Conservation (phyloP, 169 alveolate species). For the Perkinsus olseni region DNA sequence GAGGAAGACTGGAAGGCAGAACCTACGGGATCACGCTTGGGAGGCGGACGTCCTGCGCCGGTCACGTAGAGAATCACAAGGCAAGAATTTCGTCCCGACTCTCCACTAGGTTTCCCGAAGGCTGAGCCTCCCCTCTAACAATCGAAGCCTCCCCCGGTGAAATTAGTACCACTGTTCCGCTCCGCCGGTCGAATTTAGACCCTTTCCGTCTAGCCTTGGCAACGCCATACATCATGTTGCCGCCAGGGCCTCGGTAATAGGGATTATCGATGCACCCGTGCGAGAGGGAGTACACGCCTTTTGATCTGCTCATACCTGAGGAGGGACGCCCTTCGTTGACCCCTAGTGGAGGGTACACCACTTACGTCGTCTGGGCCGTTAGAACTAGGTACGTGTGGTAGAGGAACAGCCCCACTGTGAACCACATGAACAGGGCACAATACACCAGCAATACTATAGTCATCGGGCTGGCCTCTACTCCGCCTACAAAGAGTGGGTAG, state of each 20-base stretch:
- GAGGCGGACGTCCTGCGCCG: too few species aligned
- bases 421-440: constrained; percentile 37
- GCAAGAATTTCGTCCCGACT: too few species aligned
- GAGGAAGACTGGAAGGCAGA: too few species aligned
- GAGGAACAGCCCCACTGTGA: constrained; percentile 51
- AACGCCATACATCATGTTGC: not conserved
- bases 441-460: not conserved
- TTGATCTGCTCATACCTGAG: not conserved
- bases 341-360: constrained; percentile 8
- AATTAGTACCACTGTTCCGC: not conserved
- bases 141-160: too few species aligned
- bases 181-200: not conserved
- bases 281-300: not conserved
- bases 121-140: too few species aligned
- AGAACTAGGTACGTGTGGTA: constrained; percentile 54
- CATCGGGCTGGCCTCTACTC: not conserved
- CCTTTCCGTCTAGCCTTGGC: not conserved
- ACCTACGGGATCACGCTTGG: too few species aligned
- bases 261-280: not conserved
- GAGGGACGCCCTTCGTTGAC: too few species aligned
- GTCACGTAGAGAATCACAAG: too few species aligned
- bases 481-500: not conserved
- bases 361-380: constrained; percentile 65
- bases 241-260: not conserved
- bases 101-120: too few species aligned